Conservation (phyloP, 1,284 basidiomycete species). For the Ustanciosporium gigantosporum region DNA sequence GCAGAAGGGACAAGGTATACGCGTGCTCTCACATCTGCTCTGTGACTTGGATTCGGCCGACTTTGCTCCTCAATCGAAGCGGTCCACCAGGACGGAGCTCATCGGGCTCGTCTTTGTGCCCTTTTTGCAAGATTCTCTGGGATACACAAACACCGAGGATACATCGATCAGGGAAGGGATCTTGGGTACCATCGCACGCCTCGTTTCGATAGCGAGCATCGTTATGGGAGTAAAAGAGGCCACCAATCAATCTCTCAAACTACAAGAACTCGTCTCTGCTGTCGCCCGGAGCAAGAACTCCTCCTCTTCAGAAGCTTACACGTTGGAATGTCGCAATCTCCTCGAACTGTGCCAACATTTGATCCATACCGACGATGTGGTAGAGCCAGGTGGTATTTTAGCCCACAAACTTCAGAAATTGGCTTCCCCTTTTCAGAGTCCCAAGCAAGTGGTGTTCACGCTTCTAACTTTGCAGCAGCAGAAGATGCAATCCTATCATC, state of each 20-base stretch:
- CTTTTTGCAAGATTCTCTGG: background rate
- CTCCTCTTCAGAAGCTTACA: too few species aligned
- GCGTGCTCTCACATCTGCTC: too few species aligned
- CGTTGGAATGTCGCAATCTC: background rate
- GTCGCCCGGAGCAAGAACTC: too few species aligned
- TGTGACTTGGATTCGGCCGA: background rate
- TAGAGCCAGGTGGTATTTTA: too few species aligned
- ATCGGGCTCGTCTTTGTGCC: background rate
- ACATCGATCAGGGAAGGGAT: background rate
- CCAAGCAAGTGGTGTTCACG: background rate
- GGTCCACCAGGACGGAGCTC: background rate
- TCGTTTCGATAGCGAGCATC: too few species aligned
- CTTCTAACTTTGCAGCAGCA: background rate
- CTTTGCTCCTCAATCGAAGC: background rate
- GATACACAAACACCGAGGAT: background rate
- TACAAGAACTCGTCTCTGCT: too few species aligned
- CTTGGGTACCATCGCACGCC: background rate
- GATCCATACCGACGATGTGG: too few species aligned
- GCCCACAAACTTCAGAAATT: background rate
- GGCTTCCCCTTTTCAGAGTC: background rate
- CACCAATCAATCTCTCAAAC: too few species aligned
- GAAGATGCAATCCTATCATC: background rate
- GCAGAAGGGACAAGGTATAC: too few species aligned
- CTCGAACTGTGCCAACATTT: background rate
- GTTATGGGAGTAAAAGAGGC: too few species aligned